These are phyloP conservation scores for Tricholoma terreum DNA, from an alignment of 768 basidiomycete genomes.

Conservation along the genomic window DNA sequence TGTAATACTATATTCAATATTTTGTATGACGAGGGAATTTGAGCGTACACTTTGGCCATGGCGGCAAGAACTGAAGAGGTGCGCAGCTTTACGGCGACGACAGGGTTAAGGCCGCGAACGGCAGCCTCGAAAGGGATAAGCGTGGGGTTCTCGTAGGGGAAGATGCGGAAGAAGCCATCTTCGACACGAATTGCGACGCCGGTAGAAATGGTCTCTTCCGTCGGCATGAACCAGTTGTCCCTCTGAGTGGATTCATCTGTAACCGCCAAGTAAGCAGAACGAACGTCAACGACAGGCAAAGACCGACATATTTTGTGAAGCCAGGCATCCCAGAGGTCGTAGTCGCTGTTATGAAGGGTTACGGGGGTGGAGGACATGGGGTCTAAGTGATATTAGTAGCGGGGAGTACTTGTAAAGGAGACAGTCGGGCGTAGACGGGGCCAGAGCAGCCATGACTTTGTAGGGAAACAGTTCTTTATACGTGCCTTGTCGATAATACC, in stretches of 20 bases:
- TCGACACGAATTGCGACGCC: conserved; percentile 73
- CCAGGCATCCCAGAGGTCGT: conserved; percentile 76
- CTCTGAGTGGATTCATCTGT: conserved; percentile 56
- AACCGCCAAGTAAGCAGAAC: conserved; percentile 8
- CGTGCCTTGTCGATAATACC: background rate
- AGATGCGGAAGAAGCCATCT: conserved; percentile 67
- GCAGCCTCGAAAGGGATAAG: conserved; percentile 80
- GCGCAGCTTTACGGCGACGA: conserved; percentile 77
- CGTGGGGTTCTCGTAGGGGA: conserved; percentile 75
- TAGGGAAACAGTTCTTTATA: conserved; percentile 18
- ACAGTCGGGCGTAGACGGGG: conserved; percentile 9
- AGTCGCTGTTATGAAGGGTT: conserved; percentile 58
- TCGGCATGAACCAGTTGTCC: conserved; percentile 82
- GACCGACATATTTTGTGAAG: conserved; percentile 69
- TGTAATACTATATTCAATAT: conserved; percentile 20
- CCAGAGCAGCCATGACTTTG: conserved; percentile 6
- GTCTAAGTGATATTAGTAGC: background rate
- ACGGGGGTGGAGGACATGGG: conserved; percentile 32
- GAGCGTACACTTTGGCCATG: conserved; percentile 58
- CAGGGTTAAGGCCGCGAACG: conserved; percentile 72
- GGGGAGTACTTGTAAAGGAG: conserved; percentile 12
- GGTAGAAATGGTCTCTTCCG: conserved; percentile 64
- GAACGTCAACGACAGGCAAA: background rate
- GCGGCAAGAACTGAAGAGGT: conserved; percentile 77
- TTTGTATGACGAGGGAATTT: background rate